Percentiles rank a stretch among this genome's conserved stretches.
phyloP scores from a whole-genome alignment of 2,329 filamentous ascomycete genomes.

The Cladosporium sp. region DNA sequence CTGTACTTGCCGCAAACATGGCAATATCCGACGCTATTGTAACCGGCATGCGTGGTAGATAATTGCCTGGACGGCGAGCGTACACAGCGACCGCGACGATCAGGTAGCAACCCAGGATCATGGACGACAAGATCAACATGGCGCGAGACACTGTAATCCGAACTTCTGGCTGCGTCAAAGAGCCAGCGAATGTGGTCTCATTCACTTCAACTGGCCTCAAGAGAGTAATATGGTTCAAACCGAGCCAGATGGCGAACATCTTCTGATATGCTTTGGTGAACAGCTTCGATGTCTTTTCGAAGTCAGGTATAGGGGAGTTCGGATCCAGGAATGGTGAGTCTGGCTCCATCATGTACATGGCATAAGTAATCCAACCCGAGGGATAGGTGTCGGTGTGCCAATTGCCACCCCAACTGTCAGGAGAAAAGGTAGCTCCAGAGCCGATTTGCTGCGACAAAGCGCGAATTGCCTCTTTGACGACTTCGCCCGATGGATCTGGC shows the following conservation, averaged over 20 bases:
- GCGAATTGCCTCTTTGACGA: not conserved
- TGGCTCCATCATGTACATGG: slow-evolving; percentile 35
- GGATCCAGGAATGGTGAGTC: slow-evolving; percentile 36
- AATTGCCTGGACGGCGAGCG: slow-evolving; percentile 34
- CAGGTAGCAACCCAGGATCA: slow-evolving; percentile 43
- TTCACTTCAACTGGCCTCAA: slow-evolving; percentile 26
- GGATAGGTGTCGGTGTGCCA: slow-evolving; percentile 50
- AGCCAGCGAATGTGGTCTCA: slow-evolving; percentile 13
- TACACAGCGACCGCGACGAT: slow-evolving; percentile 45
- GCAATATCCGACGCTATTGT: slow-evolving; percentile 47
- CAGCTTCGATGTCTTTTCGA: slow-evolving; percentile 21
- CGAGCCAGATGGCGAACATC: slow-evolving; percentile 44
- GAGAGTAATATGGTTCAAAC: slow-evolving; percentile 37
- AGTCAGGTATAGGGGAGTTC: slow-evolving; percentile 27
- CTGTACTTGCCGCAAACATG: slow-evolving; percentile 46
- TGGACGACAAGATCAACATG: slow-evolving; percentile 45
- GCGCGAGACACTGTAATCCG: slow-evolving; percentile 48
- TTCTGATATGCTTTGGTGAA: slow-evolving; percentile 32
- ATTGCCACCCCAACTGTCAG: slow-evolving; percentile 12
- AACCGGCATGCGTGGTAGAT: slow-evolving; percentile 51
- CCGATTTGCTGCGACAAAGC: not conserved
- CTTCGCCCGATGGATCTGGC: not conserved
- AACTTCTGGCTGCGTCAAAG: slow-evolving; percentile 26
- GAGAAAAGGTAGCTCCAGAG: not conserved
- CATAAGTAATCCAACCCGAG: slow-evolving; percentile 45